A percentile compares a stretch with the other conserved stretches of the same genome.
Conservation (phyloP, 495 filamentous ascomycete genomes). For the Aspergillus nanangensis region DNA sequence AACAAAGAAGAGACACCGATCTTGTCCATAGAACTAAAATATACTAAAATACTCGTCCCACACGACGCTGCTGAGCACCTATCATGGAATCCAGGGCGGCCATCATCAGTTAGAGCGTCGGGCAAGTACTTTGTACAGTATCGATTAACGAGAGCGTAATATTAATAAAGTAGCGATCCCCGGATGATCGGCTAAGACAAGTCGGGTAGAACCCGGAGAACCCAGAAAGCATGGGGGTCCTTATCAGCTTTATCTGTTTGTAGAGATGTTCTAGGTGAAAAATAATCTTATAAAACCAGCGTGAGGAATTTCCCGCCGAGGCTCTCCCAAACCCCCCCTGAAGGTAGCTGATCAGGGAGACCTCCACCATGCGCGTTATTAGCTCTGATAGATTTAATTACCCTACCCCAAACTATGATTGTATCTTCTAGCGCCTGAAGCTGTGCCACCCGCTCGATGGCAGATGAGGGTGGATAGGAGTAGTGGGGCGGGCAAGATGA, state of each 20-base stretch:
- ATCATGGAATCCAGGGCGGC: neutral
- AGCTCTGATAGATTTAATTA: neutral
- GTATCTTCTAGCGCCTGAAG: neutral
- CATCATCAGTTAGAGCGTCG: neutral
- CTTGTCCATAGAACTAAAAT: neutral
- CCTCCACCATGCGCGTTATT: neutral
- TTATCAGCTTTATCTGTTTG: too few species aligned
- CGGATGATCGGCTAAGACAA: too few species aligned
- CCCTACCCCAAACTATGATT: neutral
- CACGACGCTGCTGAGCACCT: neutral
- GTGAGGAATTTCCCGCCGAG: neutral
- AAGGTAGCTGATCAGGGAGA: neutral
- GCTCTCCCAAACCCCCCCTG: neutral
- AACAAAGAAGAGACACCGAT: neutral
- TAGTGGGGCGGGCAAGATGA: neutral
- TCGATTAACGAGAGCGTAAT: neutral
- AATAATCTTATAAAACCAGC: neutral
- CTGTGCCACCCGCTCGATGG: neutral
- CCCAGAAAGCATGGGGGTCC: neutral
- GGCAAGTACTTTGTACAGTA: neutral
- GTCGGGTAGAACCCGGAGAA: neutral
- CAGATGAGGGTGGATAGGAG: neutral
- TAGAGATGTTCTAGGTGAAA: neutral
- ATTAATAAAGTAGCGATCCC: neutral
- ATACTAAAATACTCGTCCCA: too few species aligned